Evolutionary conservation across 805 yeast genomes (phyloP), one percentile per base, ranked within the genome.

Genomic region (Wickerhamomyces bovis): DNA sequence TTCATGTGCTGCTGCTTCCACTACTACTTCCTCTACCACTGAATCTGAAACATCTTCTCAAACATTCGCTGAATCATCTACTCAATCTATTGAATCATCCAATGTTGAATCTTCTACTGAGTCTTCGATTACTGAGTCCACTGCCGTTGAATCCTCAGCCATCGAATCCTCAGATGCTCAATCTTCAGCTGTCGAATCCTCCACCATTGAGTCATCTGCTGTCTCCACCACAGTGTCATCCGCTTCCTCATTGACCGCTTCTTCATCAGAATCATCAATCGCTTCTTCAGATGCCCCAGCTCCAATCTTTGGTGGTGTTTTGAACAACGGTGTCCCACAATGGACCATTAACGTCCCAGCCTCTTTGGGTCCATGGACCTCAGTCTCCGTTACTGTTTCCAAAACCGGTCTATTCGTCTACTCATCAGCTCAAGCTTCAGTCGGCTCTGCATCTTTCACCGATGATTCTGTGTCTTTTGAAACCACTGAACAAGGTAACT

Each of bases 281-380:
- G n/a, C n/a, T 22, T 22, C 23, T 6, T 22, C 23, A 18, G 41
- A 39, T 23, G 41, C 26, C 6, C 33, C 39, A 6, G 21, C 23
- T 23, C 39, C 33, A 31, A 23, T n/a, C 10, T 18, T 44, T 10
- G 15, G 9, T 15, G 43, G 43, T 39, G 30, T 22, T n/a, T 9
- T 40, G 4, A 13, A 23, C 16, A 19, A 30, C 15, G 42, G 42
- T 38, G 20, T 22, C 21, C 48, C 48, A 31, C 21, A 42, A 23
- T 45, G 48, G 48, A 38, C 45, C 11, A 15, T 45, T 21, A 9
- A 19, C 12, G 28, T 45, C n/a, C 44, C 48, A 36, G 48, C 44
- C 13, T 9, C 41, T 11, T 20, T 45, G 3, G 48, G 48, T n/a
- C 48, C 48, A 38, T 45, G 48, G 48, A 45, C 42, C 23, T 44